Evolutionary conservation across 2,329 filamentous ascomycete genomes (phyloP), one percentile per base, ranked within the genome.

Genomic region (Colletotrichum aenigma): DNA sequence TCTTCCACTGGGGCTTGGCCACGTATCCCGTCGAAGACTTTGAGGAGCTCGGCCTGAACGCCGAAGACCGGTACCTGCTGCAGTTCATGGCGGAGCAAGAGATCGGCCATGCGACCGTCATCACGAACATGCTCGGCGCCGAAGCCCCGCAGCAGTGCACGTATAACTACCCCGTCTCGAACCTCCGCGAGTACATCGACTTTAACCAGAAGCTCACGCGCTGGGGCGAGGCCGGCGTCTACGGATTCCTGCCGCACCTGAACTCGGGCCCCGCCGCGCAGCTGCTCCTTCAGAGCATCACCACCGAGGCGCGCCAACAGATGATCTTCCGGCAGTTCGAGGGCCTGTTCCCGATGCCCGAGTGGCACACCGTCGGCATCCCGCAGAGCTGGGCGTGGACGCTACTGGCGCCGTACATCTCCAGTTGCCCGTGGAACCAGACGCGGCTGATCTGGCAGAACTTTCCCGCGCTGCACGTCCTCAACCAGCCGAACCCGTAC

Each of bases 351-450:
- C 93, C 95, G 26, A 95, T 95, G 93, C 94, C 94, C 0, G 93
- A 94, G 12, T 97, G 94, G 94, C 96, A 96, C 81, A 92, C 95
- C 80, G 88, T 92, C 7, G 94, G 94, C 52, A 92, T 96, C 28
- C 95, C 94, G 0, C 95, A 97, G 83, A 95, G 93, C 0, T 97
- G 95, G 94, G 91, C 93, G 0, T 97, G 95, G 95, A 94, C 94
- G 0, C 88, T 95, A 26, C 88, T 97, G 6, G 94, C 95, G 0
- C 95, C 94, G 0, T 96, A 96, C 84, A 96, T 97, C 83, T 92
- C 91, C 43, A 93, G 89, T 7, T 97, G 95, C 83, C 95, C 95
- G 0, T 86, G 85, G 58, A 91, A 93, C 82, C 92, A 93, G 78
- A 96, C 94, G 1, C 91, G 94, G 8, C 87, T 97, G 34, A 89